These are phyloP conservation scores for Myriosclerotinia duriaeana DNA, from an alignment of 2,329 filamentous ascomycete genomes.

Conservation along the genomic window DNA sequence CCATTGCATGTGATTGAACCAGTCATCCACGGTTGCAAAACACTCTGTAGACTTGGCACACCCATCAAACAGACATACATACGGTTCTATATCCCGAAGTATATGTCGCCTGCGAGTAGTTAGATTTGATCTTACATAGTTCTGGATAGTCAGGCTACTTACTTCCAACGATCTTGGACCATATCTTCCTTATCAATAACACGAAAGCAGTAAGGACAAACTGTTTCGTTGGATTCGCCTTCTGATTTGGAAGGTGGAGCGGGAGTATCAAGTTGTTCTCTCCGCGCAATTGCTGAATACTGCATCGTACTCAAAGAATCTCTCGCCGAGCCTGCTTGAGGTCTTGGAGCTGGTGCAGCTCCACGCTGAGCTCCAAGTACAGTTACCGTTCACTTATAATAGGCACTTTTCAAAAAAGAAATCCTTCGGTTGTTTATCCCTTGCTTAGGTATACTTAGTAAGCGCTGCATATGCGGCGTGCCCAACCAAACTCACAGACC, in stretches of 20 bases:
- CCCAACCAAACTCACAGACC: too few relatives aligned
- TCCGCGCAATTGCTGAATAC: conserved; percentile 11
- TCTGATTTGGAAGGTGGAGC: not conserved
- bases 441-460: too few relatives aligned
- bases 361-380: not conserved
- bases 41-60: not conserved
- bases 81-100: conserved; percentile 16
- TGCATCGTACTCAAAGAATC: conserved; percentile 4
- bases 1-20: conserved; percentile 17
- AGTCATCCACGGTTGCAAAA: conserved; percentile 13
- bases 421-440: too few relatives aligned
- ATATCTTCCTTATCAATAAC: conserved; percentile 8
- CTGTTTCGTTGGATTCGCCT: not conserved
- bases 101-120: conserved; percentile 4
- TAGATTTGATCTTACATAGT: not conserved
- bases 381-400: too few relatives aligned
- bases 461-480: too few relatives aligned
- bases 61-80: conserved; percentile 15
- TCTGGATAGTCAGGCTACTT: not conserved
- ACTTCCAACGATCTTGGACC: conserved; percentile 10
- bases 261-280: conserved; percentile 12
- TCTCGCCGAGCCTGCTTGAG: not conserved
- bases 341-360: not conserved
- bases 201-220: conserved; percentile 14
- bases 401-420: too few relatives aligned